These are phyloP conservation scores for Xylariaceae sp. DNA, from an alignment of 2,329 filamentous ascomycete species.

Conservation along the genomic window DNA sequence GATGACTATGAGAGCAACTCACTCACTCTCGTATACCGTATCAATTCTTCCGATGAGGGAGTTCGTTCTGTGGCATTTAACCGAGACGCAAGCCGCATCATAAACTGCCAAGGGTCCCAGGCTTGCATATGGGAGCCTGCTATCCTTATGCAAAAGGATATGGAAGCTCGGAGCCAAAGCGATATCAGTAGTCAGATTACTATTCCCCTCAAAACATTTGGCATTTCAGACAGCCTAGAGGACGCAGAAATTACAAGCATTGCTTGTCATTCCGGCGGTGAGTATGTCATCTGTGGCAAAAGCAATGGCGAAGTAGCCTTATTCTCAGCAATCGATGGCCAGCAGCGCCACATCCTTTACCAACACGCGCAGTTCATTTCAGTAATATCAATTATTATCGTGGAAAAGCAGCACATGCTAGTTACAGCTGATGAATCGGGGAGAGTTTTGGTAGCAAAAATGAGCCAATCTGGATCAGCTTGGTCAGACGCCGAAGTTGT, in stretches of 20 bases:
- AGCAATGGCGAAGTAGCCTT: constrained; percentile 35
- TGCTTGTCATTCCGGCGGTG: constrained; percentile 22
- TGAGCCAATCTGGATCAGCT: constrained; percentile 5
- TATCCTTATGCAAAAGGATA: constrained; percentile 36
- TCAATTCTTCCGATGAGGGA: constrained; percentile 35
- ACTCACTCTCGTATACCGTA: constrained; percentile 39
- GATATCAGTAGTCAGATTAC: constrained; percentile 23
- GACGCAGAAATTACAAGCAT: constrained; percentile 34
- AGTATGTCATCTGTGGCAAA: constrained; percentile 35
- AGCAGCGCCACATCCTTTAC: constrained; percentile 28
- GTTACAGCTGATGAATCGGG: constrained; percentile 38
- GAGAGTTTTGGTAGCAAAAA: constrained; percentile 32
- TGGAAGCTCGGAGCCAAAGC: constrained; percentile 31
- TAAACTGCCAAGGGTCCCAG: constrained; percentile 41
- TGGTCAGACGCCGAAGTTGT: constrained; percentile 15
- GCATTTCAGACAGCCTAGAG: constrained; percentile 17
- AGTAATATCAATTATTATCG: constrained; percentile 29
- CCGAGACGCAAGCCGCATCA: constrained; percentile 39
- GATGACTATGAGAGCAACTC: constrained; percentile 26
- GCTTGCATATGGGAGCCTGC: constrained; percentile 46
- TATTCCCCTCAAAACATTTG: constrained; percentile 15
- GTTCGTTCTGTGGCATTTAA: constrained; percentile 41
- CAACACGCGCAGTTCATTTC: constrained; percentile 30
- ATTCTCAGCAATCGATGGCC: constrained; percentile 30
- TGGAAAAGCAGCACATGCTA: constrained; percentile 28